Evolutionary conservation across 2,329 filamentous ascomycete genomes (phyloP).

Genomic region (Uncinocarpus reesii): DNA sequence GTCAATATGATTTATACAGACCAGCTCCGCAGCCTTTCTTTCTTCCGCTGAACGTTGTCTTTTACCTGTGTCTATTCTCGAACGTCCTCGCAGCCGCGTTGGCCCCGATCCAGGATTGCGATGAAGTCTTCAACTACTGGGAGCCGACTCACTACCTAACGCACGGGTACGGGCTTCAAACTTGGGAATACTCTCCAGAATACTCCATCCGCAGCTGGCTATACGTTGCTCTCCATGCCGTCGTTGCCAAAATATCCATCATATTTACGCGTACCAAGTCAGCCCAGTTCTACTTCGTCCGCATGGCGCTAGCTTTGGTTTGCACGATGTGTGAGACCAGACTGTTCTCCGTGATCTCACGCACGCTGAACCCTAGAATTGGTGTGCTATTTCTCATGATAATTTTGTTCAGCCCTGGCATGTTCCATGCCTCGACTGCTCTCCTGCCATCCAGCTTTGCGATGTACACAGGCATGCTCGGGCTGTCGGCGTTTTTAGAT

Average conservation of each 20-base stretch:
- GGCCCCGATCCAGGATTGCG: constrained; percentile 92
- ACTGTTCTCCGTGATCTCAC: constrained; percentile 66
- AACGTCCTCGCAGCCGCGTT: constrained; percentile 68
- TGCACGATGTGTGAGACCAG: constrained; percentile 77
- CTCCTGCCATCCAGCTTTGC: constrained; percentile 91
- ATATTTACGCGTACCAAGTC: constrained; percentile 43
- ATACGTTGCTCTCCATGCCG: constrained; percentile 71
- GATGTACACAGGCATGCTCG: constrained; percentile 87
- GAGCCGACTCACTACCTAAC: constrained; percentile 90
- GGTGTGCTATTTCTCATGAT: constrained; percentile 74
- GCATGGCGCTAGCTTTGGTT: constrained; percentile 59
- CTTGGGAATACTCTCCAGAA: constrained; percentile 95
- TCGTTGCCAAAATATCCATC: constrained; percentile 56
- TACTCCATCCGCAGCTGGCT: constrained; percentile 94
- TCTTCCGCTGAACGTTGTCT: constrained; percentile 62
- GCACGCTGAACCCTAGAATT: constrained; percentile 68
- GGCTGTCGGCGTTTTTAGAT: constrained; percentile 81
- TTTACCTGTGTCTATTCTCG: constrained; percentile 67
- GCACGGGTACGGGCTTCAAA: constrained; percentile 87
- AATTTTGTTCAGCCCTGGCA: constrained; percentile 70
- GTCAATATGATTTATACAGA: constrained; percentile 18
- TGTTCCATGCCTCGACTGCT: constrained; percentile 81
- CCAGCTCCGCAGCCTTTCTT: constrained; percentile 42
- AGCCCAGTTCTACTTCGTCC: constrained; percentile 76
- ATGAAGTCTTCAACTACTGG: constrained; percentile 99